phyloP scores from a whole-genome alignment of 164 flowering plant species.

The Cinnamomum micranthum region DNA sequence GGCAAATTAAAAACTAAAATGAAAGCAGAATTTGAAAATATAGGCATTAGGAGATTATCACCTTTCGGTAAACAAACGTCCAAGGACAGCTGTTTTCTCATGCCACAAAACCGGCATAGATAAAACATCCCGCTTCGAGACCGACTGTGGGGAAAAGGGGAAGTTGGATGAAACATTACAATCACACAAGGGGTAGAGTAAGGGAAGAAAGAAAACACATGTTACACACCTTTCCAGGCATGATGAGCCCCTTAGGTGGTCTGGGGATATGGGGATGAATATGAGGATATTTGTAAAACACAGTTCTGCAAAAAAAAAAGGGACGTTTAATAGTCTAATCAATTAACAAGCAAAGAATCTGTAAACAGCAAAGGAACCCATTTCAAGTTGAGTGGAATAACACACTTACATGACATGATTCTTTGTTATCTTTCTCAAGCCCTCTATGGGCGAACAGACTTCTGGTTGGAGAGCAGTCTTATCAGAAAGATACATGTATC shows the following conservation, averaged over 20 bases:
- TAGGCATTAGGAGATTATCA: conserved; percentile 7
- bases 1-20: background rate
- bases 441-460: conserved; percentile 35
- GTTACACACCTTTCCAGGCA: conserved; percentile 30
- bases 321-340: background rate
- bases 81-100: conserved; percentile 21
- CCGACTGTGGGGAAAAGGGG: conserved; percentile 16
- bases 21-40: background rate
- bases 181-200: background rate
- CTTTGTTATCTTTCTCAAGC: conserved; percentile 25
- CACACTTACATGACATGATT: conserved; percentile 41
- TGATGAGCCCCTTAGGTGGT: conserved; percentile 33
- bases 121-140: conserved; percentile 20
- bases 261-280: conserved; percentile 46
- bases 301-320: conserved; percentile 27
- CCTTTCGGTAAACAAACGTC: conserved; percentile 26
- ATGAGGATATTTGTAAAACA: conserved; percentile 35
- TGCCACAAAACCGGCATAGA: conserved; percentile 25
- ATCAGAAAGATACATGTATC: conserved; percentile 35
- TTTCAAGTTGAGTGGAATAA: background rate
- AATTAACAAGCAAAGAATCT: background rate
- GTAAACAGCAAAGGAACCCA: no score
- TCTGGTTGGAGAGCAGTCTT: conserved; percentile 25
- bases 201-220: background rate
- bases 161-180: background rate